Percentiles rank a stretch among this genome's conserved stretches.
Evolutionary conservation across 345 rosid genomes (phyloP).

Genomic region (Lepidium didymum): DNA sequence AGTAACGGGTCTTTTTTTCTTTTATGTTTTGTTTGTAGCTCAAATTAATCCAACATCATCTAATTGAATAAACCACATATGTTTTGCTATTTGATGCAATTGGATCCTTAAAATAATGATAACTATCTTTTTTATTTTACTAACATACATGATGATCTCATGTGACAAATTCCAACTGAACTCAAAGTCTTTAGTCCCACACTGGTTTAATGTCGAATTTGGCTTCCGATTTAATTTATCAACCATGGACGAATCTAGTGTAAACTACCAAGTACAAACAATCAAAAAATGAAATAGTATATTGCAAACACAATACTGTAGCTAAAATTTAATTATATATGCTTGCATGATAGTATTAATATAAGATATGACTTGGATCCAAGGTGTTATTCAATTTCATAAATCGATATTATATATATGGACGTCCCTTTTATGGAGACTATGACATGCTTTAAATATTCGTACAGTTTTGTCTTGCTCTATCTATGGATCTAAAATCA

Average conservation of each 20-base stretch:
- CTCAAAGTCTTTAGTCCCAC: not conserved
- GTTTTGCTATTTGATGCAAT: not conserved
- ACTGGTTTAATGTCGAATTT: not conserved
- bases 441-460: constrained; percentile 12
- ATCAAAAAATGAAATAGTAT: not conserved
- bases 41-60: not conserved
- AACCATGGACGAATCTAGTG: not conserved
- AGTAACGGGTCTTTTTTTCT: constrained; percentile 13
- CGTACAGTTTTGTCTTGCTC: constrained; percentile 26
- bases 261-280: not conserved
- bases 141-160: not conserved
- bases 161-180: not conserved
- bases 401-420: not conserved
- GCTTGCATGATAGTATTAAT: constrained; percentile 6
- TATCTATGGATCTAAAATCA: constrained; percentile 14
- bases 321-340: not conserved
- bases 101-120: not conserved
- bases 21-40: constrained; percentile 20
- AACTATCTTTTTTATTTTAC: not conserved
- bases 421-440: constrained; percentile 7
- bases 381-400: constrained; percentile 1
- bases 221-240: not conserved
- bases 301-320: not conserved
- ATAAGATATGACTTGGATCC: constrained; percentile 22
- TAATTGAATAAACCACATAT: not conserved